Percentiles rank a stretch among this genome's conserved stretches.
Conservation (phyloP, 2,329 filamentous ascomycete species). For the Botrytis paeoniae region DNA sequence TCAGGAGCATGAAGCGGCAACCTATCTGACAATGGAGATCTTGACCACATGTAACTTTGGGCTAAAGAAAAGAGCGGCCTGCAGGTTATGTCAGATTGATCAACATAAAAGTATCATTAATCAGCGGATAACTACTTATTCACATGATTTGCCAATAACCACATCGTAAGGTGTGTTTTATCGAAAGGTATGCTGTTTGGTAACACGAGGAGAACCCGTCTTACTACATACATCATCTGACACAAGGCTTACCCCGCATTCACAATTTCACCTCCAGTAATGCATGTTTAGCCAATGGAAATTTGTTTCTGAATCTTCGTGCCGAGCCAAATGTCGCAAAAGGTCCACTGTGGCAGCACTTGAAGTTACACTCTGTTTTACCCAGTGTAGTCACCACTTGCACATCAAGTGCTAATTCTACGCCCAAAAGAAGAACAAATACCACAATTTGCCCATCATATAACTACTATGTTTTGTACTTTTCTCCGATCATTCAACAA, state of each 20-base stretch:
- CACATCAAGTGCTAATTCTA: background rate
- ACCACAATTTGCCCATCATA: too few species aligned
- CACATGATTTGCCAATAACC: background rate
- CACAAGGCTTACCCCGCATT: background rate
- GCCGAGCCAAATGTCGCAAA: background rate
- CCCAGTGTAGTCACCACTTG: background rate
- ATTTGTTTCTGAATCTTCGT: too few species aligned
- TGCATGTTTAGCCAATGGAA: background rate
- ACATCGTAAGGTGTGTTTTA: too few species aligned
- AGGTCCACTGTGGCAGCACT: background rate
- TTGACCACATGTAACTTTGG: background rate
- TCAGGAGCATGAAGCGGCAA: background rate
- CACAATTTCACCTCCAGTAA: background rate
- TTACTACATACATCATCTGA: background rate
- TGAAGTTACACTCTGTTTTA: background rate
- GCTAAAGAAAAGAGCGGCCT: background rate
- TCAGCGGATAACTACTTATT: background rate
- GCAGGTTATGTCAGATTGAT: background rate
- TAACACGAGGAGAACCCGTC: background rate
- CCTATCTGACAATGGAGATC: background rate
- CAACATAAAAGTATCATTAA: background rate
- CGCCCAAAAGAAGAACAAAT: background rate
- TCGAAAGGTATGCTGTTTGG: background rate
- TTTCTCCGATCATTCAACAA: background rate
- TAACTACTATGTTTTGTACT: too few species aligned